Conservation (phyloP, 2,329 filamentous ascomycete genomes). For the Ustilaginoidea virens region DNA sequence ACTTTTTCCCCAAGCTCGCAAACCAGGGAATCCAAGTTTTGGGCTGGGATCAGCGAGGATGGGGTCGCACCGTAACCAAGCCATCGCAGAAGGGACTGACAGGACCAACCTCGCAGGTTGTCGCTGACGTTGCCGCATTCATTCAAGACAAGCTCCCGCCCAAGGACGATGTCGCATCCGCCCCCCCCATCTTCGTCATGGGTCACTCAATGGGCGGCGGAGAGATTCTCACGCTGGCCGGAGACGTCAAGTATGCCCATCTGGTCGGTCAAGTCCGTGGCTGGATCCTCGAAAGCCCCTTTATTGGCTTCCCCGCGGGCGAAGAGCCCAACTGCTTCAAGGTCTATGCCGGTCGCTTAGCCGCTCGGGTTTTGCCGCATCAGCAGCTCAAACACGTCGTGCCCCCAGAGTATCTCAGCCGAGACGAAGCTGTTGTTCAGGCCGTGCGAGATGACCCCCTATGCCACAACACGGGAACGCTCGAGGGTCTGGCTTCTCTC, state of each 20-base stretch:
- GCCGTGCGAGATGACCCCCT: slow-evolving; percentile 50
- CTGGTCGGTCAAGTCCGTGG: slow-evolving; percentile 50
- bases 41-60: slow-evolving; percentile 76
- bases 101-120: slow-evolving; percentile 56
- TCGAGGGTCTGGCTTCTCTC: slow-evolving; percentile 66
- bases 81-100: slow-evolving; percentile 53
- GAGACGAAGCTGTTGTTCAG: slow-evolving; percentile 48
- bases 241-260: slow-evolving; percentile 32
- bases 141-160: slow-evolving; percentile 42
- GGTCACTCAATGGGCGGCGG: slow-evolving; percentile 88
- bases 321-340: slow-evolving; percentile 48
- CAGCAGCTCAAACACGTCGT: slow-evolving; percentile 53
- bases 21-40: slow-evolving; percentile 58
- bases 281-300: slow-evolving; percentile 63
- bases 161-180: slow-evolving; percentile 10
- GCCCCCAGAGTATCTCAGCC: slow-evolving; percentile 45
- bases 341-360: slow-evolving; percentile 51
- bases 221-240: slow-evolving; percentile 49
- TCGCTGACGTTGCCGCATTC: slow-evolving; percentile 68
- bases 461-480: slow-evolving; percentile 69
- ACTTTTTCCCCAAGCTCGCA: slow-evolving; percentile 57
- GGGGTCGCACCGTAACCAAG: slow-evolving; percentile 57
- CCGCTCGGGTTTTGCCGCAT: slow-evolving; percentile 49
- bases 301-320: slow-evolving; percentile 55
- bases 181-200: slow-evolving; percentile 66